Base-by-base conservation (phyloP, 306 rosid genomes). In the Sphenostylis stenocarpa region DNA sequence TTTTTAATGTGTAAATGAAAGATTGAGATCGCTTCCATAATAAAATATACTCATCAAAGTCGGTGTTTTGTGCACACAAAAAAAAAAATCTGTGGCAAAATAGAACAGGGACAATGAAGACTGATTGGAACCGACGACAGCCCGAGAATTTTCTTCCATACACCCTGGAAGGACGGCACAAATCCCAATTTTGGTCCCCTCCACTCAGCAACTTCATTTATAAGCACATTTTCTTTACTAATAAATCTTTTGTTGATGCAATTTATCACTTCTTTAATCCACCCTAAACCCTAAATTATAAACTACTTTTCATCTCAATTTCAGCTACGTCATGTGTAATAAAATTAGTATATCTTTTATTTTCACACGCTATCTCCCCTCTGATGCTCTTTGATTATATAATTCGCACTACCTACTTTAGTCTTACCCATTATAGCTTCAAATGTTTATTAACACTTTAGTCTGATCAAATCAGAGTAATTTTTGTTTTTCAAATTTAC, bases 81-180 rank as follows among this genome's bases (percentile, higher is more conserved):
- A 31, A 15, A 48, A 39, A 36, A 64, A 48, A 72, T 15, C 11
- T 28, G 6, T 29, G 64, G 16, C 13, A 44, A 65, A 70, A 67
- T 21, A 21, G 36, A 66, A 73, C 64, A 67, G 53, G 29, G 60
- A 60, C 51, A 29, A 75, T 17, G 4, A 61, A 38, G 31, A 48
- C 33, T 38, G 57, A 38, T 36, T 38, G 58, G 68, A 75, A 21
- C n/a, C 16, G 9, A 58, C 11, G 81, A 77, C 61, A 77, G 53
- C 29, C 14, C 29, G 29, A 13, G 19, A 65, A 39, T 67, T 73
- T 73, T 67, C 45, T 78, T 74, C 81, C 86, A 79, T 74, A 52
- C 66, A 52, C 57, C 77, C 4, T 34, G 84, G 84, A 79, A 76
- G 68, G 63, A 70, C 72, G 66, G 78, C 81, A 69, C 34, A 23